These are phyloP conservation scores for Botrytis fabae DNA, from an alignment of 2,329 filamentous ascomycete genomes.

Conservation along the genomic window DNA sequence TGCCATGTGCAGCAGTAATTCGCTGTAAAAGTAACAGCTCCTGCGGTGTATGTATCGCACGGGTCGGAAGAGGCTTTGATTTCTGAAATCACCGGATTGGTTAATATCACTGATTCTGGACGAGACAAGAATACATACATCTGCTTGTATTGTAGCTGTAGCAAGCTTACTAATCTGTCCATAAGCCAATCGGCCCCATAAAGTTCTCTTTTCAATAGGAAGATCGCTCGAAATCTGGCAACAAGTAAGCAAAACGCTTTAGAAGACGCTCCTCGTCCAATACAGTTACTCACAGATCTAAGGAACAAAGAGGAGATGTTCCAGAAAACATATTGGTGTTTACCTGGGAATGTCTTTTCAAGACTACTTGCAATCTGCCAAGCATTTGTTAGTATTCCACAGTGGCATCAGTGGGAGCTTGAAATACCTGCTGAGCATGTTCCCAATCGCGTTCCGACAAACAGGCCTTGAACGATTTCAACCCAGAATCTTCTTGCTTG, in stretches of 20 bases:
- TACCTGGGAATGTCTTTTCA: constrained; percentile 40
- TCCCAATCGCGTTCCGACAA: constrained; percentile 39
- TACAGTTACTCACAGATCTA: constrained; percentile 36
- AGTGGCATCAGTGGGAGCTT: not conserved
- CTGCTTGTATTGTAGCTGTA: constrained; percentile 36
- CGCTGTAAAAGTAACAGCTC: constrained; percentile 40
- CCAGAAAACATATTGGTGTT: constrained; percentile 41
- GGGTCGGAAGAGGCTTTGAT: constrained; percentile 34
- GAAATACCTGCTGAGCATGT: constrained; percentile 39
- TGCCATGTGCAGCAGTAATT: constrained; percentile 34
- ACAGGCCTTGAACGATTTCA: constrained; percentile 39
- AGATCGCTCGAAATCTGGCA: constrained; percentile 32
- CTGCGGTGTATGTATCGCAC: constrained; percentile 41
- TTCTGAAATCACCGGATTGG: constrained; percentile 28
- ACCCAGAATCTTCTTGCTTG: constrained; percentile 37
- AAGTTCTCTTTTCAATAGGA: constrained; percentile 35
- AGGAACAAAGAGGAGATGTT: constrained; percentile 39
- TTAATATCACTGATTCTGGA: constrained; percentile 7
- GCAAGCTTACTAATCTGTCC: constrained; percentile 39
- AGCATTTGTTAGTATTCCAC: constrained; percentile 7
- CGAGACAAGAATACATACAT: constrained; percentile 30
- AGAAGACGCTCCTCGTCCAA: not conserved
- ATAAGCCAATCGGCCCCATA: constrained; percentile 37
- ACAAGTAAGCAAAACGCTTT: constrained; percentile 24
- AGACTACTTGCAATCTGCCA: constrained; percentile 40